Base-by-base conservation (phyloP, 2,329 filamentous ascomycete genomes). In the Xylariaceae sp. region DNA sequence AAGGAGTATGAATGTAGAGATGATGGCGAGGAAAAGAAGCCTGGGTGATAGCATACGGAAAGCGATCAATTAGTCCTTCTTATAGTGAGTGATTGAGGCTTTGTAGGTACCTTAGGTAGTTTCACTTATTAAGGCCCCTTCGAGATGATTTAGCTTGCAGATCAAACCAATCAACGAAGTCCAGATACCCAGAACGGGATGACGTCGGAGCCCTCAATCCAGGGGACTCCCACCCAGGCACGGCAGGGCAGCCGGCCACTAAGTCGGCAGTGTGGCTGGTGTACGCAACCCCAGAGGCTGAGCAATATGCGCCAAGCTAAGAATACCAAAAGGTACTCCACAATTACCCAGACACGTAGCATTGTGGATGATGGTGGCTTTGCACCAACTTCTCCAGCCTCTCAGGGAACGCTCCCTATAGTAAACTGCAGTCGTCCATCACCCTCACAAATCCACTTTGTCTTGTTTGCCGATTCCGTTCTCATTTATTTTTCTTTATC, bases 171-270 rank as follows among this genome's bases (percentile, higher is more conserved):
- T 51, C 46, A 51, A 17, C 46, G 46, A 21, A 19, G 34, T n/a
- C 31, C 21, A 46, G 40, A 50, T 14, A 17, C 21, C 29, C 46
- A 39, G 5, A 46, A 26, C 17, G 45, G 58, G 24, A 60, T 60
- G 58, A 60, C 58, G 58, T 60, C 53, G 58, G 58, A 46, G 53
- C 24, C 53, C 52, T 59, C 56, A 58, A 14, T 46, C 21, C 55
- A 54, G n/a, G 52, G 52, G 34, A 40, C 44, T 23, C 6, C n/a
- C 29, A 9, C 12, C 28, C 29, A 24, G 3, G 41, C 26, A 36
- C 29, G 19, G 43, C 39, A 14, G 50, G 36, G 37, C 17, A 21
- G 31, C 23, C 43, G 49, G 53, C n/a, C n/a, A n/a, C 34, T 60
- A 60, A 36, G 16, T 28, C 44, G 48, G 53, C 53, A 54, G 53